Conservation (phyloP, 306 rosid species). For the Cucurbita pepo region DNA sequence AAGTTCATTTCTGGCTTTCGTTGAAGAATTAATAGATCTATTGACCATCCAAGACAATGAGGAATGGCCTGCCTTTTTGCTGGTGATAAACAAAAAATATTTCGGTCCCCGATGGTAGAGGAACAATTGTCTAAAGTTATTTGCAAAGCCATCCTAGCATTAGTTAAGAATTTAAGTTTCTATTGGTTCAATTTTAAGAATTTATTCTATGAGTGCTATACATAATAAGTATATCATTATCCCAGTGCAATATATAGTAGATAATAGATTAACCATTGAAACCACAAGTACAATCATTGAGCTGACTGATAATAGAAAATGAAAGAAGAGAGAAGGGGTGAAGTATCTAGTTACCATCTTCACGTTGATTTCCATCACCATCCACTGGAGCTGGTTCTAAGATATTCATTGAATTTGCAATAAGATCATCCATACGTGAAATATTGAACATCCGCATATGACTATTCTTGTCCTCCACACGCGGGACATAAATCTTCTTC, state of each 20-base stretch:
- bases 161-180: neutral
- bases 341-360: constrained; percentile 51
- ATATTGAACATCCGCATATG: constrained; percentile 82
- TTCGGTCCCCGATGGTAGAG: neutral
- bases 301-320: constrained; percentile 1
- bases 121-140: neutral
- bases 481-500: constrained; percentile 62
- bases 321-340: constrained; percentile 9
- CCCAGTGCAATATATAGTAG: neutral
- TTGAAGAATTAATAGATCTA: neutral
- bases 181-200: neutral
- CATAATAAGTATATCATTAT: neutral
- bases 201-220: neutral
- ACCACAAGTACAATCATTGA: neutral
- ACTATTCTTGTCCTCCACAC: constrained; percentile 91
- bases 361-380: constrained; percentile 62
- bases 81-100: neutral
- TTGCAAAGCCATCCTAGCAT: neutral
- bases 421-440: constrained; percentile 59
- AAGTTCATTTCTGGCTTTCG: neutral
- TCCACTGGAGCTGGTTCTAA: constrained; percentile 77
- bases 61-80: neutral
- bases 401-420: constrained; percentile 83
- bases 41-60: neutral
- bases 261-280: neutral